phyloP scores from a whole-genome alignment of 2,329 filamentous ascomycete species.

The Cladophialophora psammophila region DNA sequence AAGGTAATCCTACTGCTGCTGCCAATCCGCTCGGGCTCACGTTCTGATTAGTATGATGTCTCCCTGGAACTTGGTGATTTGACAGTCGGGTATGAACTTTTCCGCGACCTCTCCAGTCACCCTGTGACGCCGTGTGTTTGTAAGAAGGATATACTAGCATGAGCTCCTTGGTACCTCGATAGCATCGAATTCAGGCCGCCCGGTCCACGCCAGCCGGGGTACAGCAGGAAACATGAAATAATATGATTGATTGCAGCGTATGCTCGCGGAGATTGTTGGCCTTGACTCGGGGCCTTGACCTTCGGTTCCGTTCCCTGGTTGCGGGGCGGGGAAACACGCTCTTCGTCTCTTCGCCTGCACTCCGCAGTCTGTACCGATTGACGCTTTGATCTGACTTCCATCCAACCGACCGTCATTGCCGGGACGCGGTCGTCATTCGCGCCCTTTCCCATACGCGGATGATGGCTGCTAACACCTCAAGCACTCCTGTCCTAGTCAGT shows the following conservation, averaged over 20 bases:
- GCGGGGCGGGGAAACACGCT: background rate
- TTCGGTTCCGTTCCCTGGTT: background rate
- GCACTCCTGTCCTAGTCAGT: background rate
- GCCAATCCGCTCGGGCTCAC: constrained; percentile 37
- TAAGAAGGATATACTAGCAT: background rate
- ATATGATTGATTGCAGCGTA: constrained; percentile 23
- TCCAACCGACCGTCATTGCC: constrained; percentile 18
- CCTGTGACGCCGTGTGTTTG: background rate
- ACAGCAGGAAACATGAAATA: background rate
- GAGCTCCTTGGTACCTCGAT: constrained; percentile 3
- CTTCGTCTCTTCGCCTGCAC: background rate
- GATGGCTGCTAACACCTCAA: background rate
- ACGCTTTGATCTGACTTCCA: background rate
- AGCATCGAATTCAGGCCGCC: background rate
- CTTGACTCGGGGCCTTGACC: background rate
- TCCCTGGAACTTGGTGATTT: background rate
- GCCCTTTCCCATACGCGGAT: background rate
- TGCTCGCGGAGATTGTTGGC: background rate
- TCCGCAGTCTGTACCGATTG: background rate
- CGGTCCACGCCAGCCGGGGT: background rate
- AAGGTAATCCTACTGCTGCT: constrained; percentile 24
- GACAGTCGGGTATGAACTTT: background rate
- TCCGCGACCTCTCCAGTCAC: background rate
- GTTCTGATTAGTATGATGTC: constrained; percentile 8
- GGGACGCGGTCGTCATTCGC: background rate